Conservation (phyloP, 768 basidiomycete genomes). For the Auriculariales sp. region DNA sequence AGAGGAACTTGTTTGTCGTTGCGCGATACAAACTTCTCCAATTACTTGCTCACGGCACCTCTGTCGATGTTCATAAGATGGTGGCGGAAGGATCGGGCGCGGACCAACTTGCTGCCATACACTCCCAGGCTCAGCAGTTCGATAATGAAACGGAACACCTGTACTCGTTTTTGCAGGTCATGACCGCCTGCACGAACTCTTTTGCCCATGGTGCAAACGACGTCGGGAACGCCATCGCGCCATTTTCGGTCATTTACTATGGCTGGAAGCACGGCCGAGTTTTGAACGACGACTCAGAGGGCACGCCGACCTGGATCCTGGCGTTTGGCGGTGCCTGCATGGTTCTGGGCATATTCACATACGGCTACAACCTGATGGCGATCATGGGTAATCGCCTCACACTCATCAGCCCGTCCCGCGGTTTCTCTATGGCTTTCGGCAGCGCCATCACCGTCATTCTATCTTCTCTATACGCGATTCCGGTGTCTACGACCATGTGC, state of each 20-base stretch:
- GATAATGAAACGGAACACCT: slow-evolving; percentile 26
- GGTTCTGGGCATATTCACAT: neutral
- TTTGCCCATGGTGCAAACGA: slow-evolving; percentile 31
- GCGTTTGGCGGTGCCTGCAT: slow-evolving; percentile 13
- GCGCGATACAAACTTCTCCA: too few species aligned
- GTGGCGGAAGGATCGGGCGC: slow-evolving; percentile 14
- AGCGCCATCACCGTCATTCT: slow-evolving; percentile 27
- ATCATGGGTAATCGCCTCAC: slow-evolving; percentile 17
- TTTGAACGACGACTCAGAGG: slow-evolving; percentile 13
- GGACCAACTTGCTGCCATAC: slow-evolving; percentile 17
- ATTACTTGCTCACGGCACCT: too few species aligned
- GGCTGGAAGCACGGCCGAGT: slow-evolving; percentile 19
- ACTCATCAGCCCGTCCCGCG: slow-evolving; percentile 24
- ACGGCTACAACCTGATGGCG: slow-evolving; percentile 10
- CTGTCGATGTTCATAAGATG: slow-evolving; percentile 17
- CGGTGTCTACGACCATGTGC: slow-evolving; percentile 23
- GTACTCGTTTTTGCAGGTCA: slow-evolving; percentile 26
- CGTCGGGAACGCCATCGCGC: slow-evolving; percentile 7
- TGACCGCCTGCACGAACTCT: slow-evolving; percentile 25
- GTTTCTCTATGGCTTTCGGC: slow-evolving; percentile 28
- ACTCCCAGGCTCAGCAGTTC: slow-evolving; percentile 19
- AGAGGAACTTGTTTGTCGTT: too few species aligned
- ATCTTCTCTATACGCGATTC: slow-evolving; percentile 22
- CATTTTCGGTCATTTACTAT: slow-evolving; percentile 10
- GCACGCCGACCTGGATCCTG: slow-evolving; percentile 23